phyloP scores from a whole-genome alignment of 2,329 filamentous ascomycete genomes.

The Neocucurbitaria cava region DNA sequence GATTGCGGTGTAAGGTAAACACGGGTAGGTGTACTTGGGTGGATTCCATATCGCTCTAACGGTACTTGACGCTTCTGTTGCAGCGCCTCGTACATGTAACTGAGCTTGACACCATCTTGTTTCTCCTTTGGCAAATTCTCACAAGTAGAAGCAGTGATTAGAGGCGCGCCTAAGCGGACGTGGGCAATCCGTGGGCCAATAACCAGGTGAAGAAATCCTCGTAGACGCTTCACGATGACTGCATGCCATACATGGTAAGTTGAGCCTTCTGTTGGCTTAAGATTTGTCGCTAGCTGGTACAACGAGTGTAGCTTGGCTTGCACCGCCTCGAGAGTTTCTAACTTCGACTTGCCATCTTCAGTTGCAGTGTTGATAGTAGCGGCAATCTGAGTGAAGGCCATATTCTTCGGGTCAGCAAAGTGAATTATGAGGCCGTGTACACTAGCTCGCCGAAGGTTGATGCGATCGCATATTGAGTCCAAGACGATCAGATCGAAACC shows the following conservation, averaged over 20 bases:
- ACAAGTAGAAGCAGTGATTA: slow-evolving; percentile 7
- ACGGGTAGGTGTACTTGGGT: not conserved
- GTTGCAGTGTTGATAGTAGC: not conserved
- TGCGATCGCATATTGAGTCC: slow-evolving; percentile 25
- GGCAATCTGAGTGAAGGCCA: slow-evolving; percentile 20
- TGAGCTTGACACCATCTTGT: slow-evolving; percentile 10
- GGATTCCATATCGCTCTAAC: slow-evolving; percentile 15
- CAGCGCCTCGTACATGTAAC: slow-evolving; percentile 20
- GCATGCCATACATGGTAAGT: slow-evolving; percentile 13
- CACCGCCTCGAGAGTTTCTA: slow-evolving; percentile 13
- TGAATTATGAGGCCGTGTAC: slow-evolving; percentile 18
- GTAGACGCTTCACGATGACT: slow-evolving; percentile 8
- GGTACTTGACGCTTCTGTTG: slow-evolving; percentile 22
- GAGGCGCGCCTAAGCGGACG: slow-evolving; percentile 3
- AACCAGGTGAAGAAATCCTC: slow-evolving; percentile 8
- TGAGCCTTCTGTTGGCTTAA: slow-evolving; percentile 13
- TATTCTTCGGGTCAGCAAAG: slow-evolving; percentile 21
- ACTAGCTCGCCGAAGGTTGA: slow-evolving; percentile 8
- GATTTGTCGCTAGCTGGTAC: slow-evolving; percentile 2
- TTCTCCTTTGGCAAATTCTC: slow-evolving; percentile 8
- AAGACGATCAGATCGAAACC: slow-evolving; percentile 23
- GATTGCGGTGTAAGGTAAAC: not conserved
- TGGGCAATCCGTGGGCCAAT: slow-evolving; percentile 13
- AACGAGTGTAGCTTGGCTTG: slow-evolving; percentile 14
- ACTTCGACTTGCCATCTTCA: not conserved